A percentile compares a stretch with the other conserved stretches of the same genome.
Conservation (phyloP, 306 rosid genomes). For the Trifolium pratense region DNA sequence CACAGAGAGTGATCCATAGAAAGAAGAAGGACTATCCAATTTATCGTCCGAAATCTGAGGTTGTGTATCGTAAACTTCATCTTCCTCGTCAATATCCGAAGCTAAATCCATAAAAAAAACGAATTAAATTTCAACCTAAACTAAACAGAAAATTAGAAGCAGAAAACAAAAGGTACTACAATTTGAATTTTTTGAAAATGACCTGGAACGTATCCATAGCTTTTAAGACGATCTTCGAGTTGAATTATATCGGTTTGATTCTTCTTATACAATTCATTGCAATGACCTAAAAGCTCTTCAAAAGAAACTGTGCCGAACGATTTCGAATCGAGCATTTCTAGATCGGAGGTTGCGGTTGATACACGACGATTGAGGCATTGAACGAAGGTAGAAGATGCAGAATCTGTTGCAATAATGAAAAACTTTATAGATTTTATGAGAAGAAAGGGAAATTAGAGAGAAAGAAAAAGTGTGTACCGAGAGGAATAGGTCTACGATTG, state of each 20-base stretch:
- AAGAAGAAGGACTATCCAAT: constrained; percentile 45
- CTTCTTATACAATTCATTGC: constrained; percentile 76
- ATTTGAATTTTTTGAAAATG: not conserved
- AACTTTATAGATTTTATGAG: not conserved
- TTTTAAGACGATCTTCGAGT: constrained; percentile 58
- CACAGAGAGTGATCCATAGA: constrained; percentile 43
- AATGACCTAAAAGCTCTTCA: constrained; percentile 91
- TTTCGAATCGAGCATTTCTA: constrained; percentile 78
- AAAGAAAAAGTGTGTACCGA: constrained; percentile 47
- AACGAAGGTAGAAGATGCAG: constrained; percentile 84
- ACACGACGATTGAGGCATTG: constrained; percentile 79
- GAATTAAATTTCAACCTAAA: not conserved
- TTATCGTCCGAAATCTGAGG: constrained; percentile 32
- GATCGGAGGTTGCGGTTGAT: constrained; percentile 58
- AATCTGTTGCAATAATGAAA: constrained; percentile 44
- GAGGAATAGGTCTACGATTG: constrained; percentile 87
- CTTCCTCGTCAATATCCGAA: constrained; percentile 56
- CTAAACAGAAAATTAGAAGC: not conserved
- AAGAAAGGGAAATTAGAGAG: not conserved
- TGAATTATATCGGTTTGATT: constrained; percentile 57
- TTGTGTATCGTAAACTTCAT: constrained; percentile 39
- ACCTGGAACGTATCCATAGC: constrained; percentile 65
- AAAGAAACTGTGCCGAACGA: constrained; percentile 80
- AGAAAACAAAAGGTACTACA: not conserved
- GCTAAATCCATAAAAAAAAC: constrained; percentile 39